Conservation (phyloP, 495 filamentous ascomycete species). For the Penicillium ucsense region DNA sequence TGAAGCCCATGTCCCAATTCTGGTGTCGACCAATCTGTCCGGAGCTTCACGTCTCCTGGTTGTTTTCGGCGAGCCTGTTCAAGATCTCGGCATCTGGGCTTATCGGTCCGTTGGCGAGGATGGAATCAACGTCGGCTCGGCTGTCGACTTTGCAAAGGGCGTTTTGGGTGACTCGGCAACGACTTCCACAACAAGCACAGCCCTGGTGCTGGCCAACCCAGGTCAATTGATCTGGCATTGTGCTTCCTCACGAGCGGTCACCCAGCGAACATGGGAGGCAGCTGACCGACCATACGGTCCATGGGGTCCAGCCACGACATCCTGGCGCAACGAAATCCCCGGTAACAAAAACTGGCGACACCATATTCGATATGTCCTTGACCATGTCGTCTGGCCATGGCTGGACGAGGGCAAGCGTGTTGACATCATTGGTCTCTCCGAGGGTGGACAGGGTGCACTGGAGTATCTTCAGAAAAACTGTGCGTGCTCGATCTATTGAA, state of each 20-base stretch:
- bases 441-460: constrained; percentile 44
- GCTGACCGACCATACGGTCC: constrained; percentile 42
- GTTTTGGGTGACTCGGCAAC: constrained; percentile 20
- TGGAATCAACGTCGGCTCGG: constrained; percentile 57
- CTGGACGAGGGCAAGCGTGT: constrained; percentile 39
- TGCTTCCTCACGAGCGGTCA: constrained; percentile 44
- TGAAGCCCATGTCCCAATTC: constrained; percentile 58
- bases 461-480: constrained; percentile 49
- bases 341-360: constrained; percentile 38
- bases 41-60: constrained; percentile 58
- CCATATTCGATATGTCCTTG: constrained; percentile 58
- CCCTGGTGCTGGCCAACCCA: constrained; percentile 60
- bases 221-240: constrained; percentile 64
- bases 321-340: constrained; percentile 44
- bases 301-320: constrained; percentile 33
- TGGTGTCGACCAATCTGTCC: constrained; percentile 47
- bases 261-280: constrained; percentile 37
- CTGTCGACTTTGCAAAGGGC: constrained; percentile 48
- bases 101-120: constrained; percentile 51
- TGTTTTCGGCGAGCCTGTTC: constrained; percentile 56
- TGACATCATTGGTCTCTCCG: constrained; percentile 55
- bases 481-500: constrained; percentile 14
- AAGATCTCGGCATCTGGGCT: constrained; percentile 68
- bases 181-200: constrained; percentile 5
- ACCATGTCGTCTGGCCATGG: constrained; percentile 41